phyloP scores from a whole-genome alignment of 305 asterid species.

The Fraxinus paxiana region DNA sequence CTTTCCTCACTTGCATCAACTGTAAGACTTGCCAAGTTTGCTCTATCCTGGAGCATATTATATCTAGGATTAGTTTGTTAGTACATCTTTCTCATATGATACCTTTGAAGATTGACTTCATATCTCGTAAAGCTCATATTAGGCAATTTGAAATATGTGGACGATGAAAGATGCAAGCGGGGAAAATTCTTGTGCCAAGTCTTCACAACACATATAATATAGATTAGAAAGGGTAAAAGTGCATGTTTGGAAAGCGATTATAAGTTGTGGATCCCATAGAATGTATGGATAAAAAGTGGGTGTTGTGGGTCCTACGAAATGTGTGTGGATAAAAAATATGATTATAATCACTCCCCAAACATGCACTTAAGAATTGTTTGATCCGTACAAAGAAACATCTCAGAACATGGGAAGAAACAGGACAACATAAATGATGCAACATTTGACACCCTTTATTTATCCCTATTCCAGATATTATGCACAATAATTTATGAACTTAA shows the following conservation, averaged over 20 bases:
- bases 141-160: not conserved
- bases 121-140: not conserved
- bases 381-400: not conserved
- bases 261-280: not conserved
- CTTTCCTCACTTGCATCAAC: constrained; percentile 26
- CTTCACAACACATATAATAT: not conserved
- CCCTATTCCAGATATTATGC: not conserved
- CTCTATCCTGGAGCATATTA: constrained; percentile 41
- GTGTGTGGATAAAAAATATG: not conserved
- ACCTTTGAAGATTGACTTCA: not conserved
- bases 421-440: not conserved
- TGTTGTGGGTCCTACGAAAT: not conserved
- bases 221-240: not conserved
- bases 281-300: not conserved
- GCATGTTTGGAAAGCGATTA: not conserved
- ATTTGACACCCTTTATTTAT: not conserved
- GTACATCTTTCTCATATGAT: not conserved
- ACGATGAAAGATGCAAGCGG: not conserved
- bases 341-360: not conserved
- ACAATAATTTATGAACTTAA: not conserved
- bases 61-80: constrained; percentile 1
- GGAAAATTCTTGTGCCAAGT: not conserved
- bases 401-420: not conserved
- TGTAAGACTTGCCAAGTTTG: constrained; percentile 23
- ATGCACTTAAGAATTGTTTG: not conserved